Evolutionary conservation across 2,329 filamentous ascomycete species (phyloP), one percentile per base, ranked within the genome.

Genomic region (Trichoderma cornu-damae): DNA sequence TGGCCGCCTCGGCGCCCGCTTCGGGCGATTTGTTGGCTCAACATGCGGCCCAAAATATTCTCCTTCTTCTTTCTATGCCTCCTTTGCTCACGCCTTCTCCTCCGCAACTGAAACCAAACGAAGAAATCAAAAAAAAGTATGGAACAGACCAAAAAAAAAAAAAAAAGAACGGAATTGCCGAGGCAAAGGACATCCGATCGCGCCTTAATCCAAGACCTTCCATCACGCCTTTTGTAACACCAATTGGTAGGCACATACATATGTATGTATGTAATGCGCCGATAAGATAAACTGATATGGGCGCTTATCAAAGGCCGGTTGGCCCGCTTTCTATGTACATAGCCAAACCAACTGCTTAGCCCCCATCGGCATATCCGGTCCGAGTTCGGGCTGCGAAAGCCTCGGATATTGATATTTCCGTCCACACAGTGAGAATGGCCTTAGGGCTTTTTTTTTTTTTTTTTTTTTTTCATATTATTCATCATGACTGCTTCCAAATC

Each of bases 181-280:
- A 57, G 46, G 47, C 34, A 50, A 57, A 53, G 16, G 37, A 6
- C 20, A 44, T 32, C 40, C 20, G 20, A 44, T 40, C n/a, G 28
- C 16, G 44, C 44, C 44, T 28, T 30, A 28, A 34, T 24, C 22
- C 14, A 28, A 9, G 48, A n/a, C 34, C 9, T 16, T 24, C 34
- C 30, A 46, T 55, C 42, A 96, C 75, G 88, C 96, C 52, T 94
- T 86, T n/a, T 69, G 14, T 44, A 28, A 49, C 18, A 16, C n/a
- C 20, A 26, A 20, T 42, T 20, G 20, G 26, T 32, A 30, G 20
- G 26, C 42, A 30, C 18, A 20, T 43, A n/a, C n/a, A n/a, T n/a
- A n/a, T n/a, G n/a, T n/a, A n/a, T n/a, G n/a, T n/a, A n/a, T n/a
- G n/a, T n/a, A 44, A 44, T 50, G 22, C 40, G 54, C 51, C 51